Percentiles rank a stretch among this genome's conserved stretches.
Evolutionary conservation across 495 filamentous ascomycete genomes (phyloP).

Genomic region (Astrocystis sublimbata): DNA sequence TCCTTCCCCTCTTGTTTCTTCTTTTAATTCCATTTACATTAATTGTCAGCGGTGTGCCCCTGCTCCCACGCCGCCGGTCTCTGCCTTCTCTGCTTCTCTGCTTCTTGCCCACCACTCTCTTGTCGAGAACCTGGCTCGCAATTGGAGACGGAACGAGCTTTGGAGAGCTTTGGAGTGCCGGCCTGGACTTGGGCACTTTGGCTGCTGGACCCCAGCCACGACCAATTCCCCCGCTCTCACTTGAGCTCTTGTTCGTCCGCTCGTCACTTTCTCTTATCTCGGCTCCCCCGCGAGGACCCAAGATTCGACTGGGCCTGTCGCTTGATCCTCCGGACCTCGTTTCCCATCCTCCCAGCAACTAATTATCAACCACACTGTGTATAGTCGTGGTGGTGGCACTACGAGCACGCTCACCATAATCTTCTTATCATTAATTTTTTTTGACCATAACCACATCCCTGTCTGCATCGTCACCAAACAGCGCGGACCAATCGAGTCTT

Average conservation of each 20-base stretch:
- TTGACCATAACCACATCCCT: background rate
- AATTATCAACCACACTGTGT: background rate
- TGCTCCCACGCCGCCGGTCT: background rate
- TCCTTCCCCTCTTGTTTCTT: background rate
- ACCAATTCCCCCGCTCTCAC: conserved; percentile 9
- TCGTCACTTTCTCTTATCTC: background rate
- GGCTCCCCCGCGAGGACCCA: conserved; percentile 7
- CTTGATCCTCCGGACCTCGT: background rate
- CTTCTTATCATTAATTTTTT: background rate
- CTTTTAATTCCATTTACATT: background rate
- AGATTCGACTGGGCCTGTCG: background rate
- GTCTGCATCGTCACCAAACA: background rate
- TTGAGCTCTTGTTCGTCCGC: background rate
- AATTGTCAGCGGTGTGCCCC: background rate
- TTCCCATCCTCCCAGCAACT: background rate
- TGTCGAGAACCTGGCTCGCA: background rate
- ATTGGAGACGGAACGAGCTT: conserved; percentile 9
- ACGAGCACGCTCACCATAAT: background rate
- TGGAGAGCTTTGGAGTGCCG: conserved; percentile 12
- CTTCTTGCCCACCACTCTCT: background rate
- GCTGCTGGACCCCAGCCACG: conserved; percentile 20
- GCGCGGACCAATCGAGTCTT: too few species aligned
- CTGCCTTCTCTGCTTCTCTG: background rate
- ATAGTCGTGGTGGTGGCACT: background rate
- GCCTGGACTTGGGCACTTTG: background rate